Conservation (phyloP, 2,329 filamentous ascomycete genomes). For the Alternaria tenuissima region DNA sequence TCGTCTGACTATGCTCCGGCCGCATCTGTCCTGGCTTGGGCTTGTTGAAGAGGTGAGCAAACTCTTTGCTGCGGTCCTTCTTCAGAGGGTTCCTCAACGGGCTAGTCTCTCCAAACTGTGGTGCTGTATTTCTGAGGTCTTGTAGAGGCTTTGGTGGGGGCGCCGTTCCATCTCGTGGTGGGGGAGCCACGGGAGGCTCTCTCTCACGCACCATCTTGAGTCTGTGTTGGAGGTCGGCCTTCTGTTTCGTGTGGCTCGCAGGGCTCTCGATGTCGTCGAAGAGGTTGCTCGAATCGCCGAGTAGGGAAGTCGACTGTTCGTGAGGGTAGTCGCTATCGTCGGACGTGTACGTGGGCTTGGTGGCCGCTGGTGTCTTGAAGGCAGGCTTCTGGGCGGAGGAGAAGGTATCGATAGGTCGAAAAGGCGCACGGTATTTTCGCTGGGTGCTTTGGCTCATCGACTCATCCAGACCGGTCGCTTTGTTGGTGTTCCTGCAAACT, state of each 20-base stretch:
- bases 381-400: slow-evolving; percentile 44
- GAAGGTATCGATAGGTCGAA: slow-evolving; percentile 46
- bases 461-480: slow-evolving; percentile 1
- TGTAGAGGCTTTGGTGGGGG: slow-evolving; percentile 41
- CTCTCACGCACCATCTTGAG: slow-evolving; percentile 62
- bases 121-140: slow-evolving; percentile 39
- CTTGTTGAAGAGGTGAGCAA: slow-evolving; percentile 60
- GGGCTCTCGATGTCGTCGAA: slow-evolving; percentile 40
- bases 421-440: slow-evolving; percentile 42
- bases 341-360: slow-evolving; percentile 8
- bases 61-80: slow-evolving; percentile 38
- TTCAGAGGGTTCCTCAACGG: slow-evolving; percentile 61
- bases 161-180: slow-evolving; percentile 28
- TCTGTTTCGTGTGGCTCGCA: slow-evolving; percentile 1
- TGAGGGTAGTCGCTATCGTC: slow-evolving; percentile 12
- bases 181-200: slow-evolving; percentile 53
- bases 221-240: slow-evolving; percentile 5
- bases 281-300: slow-evolving; percentile 47
- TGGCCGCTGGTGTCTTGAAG: slow-evolving; percentile 23
- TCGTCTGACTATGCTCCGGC: slow-evolving; percentile 59
- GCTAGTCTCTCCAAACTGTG: slow-evolving; percentile 67
- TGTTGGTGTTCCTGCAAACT: neutral
- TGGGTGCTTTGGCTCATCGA: slow-evolving; percentile 37
- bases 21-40: slow-evolving; percentile 59
- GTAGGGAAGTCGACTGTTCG: slow-evolving; percentile 24